Conservation (phyloP, 2,329 filamentous ascomycete species). For the Amauroascus verrucosus region DNA sequence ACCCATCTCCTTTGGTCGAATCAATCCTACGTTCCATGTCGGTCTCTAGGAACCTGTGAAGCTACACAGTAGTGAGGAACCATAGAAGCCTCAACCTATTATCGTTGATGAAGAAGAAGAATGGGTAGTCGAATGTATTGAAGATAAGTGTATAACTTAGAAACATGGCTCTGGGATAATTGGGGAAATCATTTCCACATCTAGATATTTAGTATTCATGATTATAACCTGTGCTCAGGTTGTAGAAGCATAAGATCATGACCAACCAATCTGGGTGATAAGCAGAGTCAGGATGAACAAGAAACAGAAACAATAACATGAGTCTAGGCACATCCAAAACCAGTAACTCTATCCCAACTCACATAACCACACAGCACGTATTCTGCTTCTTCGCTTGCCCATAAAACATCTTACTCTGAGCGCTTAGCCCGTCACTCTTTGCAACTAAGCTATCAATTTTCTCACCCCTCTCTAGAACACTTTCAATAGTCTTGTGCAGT, state of each 20-base stretch:
- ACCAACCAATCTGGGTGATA: background rate
- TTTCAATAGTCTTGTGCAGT: conserved; percentile 79
- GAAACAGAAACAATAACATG: background rate
- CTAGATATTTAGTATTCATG: background rate
- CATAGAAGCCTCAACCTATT: too few relatives aligned
- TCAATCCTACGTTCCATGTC: too few relatives aligned
- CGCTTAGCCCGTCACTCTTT: conserved; percentile 84
- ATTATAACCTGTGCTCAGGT: background rate
- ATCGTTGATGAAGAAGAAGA: too few relatives aligned
- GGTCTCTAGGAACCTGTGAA: too few relatives aligned
- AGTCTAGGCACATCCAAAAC: background rate
- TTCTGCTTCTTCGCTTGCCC: conserved; percentile 57
- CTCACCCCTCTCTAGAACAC: conserved; percentile 70
- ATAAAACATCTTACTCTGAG: conserved; percentile 97
- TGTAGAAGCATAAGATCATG: background rate
- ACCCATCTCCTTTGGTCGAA: too few relatives aligned
- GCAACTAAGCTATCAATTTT: conserved; percentile 91
- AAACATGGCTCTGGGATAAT: too few relatives aligned
- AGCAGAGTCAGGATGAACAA: background rate
- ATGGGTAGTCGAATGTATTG: too few relatives aligned
- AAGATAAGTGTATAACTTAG: too few relatives aligned
- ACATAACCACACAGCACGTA: conserved; percentile 50
- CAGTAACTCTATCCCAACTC: background rate
- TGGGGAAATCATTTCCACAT: background rate
- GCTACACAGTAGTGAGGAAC: too few relatives aligned